phyloP scores from a whole-genome alignment of 2,329 filamentous ascomycete species.

The Botryotinia globosa region DNA sequence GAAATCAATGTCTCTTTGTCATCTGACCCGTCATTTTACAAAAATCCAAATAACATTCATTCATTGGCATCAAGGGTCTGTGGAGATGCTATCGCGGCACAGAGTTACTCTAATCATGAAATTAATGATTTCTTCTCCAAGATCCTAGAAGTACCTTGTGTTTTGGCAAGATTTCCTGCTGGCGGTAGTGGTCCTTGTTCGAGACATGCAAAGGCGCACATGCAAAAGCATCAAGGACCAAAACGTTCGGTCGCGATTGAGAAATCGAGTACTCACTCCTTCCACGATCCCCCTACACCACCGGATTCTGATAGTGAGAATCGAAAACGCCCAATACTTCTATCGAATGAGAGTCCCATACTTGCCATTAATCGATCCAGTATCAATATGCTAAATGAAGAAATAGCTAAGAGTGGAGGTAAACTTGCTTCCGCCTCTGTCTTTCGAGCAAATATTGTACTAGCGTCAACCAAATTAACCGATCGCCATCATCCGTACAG shows the following conservation, averaged over 20 bases:
- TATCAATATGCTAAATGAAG: conserved; percentile 71
- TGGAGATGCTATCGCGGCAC: conserved; percentile 71
- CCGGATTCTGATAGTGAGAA: conserved; percentile 56
- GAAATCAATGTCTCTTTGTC: conserved; percentile 61
- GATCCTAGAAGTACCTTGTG: conserved; percentile 74
- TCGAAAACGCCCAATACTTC: conserved; percentile 57
- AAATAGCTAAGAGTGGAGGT: conserved; percentile 63
- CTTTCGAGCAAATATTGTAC: conserved; percentile 85
- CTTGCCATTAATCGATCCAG: conserved; percentile 79
- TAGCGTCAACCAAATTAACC: conserved; percentile 49
- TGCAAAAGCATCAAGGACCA: conserved; percentile 55
- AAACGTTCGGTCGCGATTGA: conserved; percentile 24
- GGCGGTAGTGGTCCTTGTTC: conserved; percentile 57
- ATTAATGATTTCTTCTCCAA: conserved; percentile 76
- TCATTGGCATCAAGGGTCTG: conserved; percentile 68
- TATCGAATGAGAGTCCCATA: conserved; percentile 94
- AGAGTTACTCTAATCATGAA: conserved; percentile 62
- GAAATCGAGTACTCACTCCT: conserved; percentile 49
- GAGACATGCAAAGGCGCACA: conserved; percentile 69
- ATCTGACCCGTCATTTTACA: conserved; percentile 59
- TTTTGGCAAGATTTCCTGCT: conserved; percentile 78
- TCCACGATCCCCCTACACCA: conserved; percentile 52
- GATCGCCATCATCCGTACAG: conserved; percentile 56
- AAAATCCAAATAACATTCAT: conserved; percentile 41
- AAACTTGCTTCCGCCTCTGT: conserved; percentile 66